These are phyloP conservation scores for Vitis rupestris DNA, from an alignment of 164 flowering plant genomes.

Conservation along the genomic window DNA sequence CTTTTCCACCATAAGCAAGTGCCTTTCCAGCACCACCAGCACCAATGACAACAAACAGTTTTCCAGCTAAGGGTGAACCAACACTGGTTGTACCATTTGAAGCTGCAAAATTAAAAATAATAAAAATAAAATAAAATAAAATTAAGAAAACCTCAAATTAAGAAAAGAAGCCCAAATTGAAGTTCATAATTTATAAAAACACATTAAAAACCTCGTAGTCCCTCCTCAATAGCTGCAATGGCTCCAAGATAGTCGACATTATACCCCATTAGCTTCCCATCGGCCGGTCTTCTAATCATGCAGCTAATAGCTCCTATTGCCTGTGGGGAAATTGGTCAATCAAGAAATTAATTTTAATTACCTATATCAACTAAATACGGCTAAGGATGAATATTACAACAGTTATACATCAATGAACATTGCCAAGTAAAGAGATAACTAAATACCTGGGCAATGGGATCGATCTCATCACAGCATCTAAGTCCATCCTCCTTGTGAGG, in stretches of 20 bases:
- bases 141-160: not conserved
- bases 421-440: too few relatives aligned
- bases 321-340: slow-evolving; percentile 19
- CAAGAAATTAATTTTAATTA: too few relatives aligned
- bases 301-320: slow-evolving; percentile 77
- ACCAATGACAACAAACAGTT: slow-evolving; percentile 74
- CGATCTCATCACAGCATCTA: slow-evolving; percentile 34
- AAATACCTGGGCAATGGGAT: slow-evolving; percentile 38
- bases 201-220: slow-evolving; percentile 50
- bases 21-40: slow-evolving; percentile 94
- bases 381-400: too few relatives aligned
- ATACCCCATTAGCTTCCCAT: slow-evolving; percentile 69
- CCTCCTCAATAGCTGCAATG: slow-evolving; percentile 73
- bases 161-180: too few relatives aligned
- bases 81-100: slow-evolving; percentile 14
- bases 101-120: slow-evolving; percentile 23
- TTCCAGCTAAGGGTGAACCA: slow-evolving; percentile 68
- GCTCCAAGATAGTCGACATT: slow-evolving; percentile 77
- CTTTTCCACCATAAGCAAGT: slow-evolving; percentile 42
- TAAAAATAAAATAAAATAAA: not conserved
- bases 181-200: too few relatives aligned
- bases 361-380: too few relatives aligned
- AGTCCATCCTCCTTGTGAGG: slow-evolving; percentile 39
- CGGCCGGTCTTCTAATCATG: slow-evolving; percentile 46
- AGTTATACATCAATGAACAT: too few relatives aligned